A percentile compares a stretch with the other conserved stretches of the same genome.
phyloP scores from a whole-genome alignment of 2,329 filamentous ascomycete genomes.

The Coniochaeta hoffmannii region DNA sequence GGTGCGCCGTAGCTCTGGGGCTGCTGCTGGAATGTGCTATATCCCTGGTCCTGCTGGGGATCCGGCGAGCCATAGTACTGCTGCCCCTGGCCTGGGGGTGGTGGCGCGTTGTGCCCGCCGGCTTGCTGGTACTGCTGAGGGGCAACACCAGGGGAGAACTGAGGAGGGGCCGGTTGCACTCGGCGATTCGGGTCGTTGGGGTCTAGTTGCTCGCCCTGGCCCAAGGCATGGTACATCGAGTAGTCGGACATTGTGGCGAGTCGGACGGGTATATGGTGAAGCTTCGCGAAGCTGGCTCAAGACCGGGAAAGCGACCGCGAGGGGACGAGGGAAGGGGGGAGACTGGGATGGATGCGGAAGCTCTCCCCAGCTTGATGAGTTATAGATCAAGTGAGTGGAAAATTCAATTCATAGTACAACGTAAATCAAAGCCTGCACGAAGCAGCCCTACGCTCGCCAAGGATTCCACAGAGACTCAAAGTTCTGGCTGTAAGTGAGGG shows the following conservation, averaged over 20 bases:
- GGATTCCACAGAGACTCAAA: slow-evolving; percentile 4
- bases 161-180: slow-evolving; percentile 28
- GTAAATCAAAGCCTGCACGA: neutral
- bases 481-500: neutral
- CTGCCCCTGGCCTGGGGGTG: slow-evolving; percentile 28
- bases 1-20: neutral
- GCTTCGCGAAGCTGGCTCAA: slow-evolving; percentile 1
- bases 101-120: slow-evolving; percentile 28
- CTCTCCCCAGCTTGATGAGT: neutral
- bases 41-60: slow-evolving; percentile 12
- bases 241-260: slow-evolving; percentile 29
- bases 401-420: neutral
- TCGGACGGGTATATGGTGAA: neutral
- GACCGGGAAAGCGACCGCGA: no score
- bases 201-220: slow-evolving; percentile 41
- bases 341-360: neutral
- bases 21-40: neutral
- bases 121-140: slow-evolving; percentile 46
- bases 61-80: slow-evolving; percentile 24
- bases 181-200: slow-evolving; percentile 42
- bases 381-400: neutral
- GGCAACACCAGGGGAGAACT: slow-evolving; percentile 47
- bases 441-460: neutral
- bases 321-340: neutral
- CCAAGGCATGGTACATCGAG: slow-evolving; percentile 43